Percentiles rank a stretch among this genome's conserved stretches.
Conservation (phyloP, 768 basidiomycete genomes). For the Pisolithus albus region DNA sequence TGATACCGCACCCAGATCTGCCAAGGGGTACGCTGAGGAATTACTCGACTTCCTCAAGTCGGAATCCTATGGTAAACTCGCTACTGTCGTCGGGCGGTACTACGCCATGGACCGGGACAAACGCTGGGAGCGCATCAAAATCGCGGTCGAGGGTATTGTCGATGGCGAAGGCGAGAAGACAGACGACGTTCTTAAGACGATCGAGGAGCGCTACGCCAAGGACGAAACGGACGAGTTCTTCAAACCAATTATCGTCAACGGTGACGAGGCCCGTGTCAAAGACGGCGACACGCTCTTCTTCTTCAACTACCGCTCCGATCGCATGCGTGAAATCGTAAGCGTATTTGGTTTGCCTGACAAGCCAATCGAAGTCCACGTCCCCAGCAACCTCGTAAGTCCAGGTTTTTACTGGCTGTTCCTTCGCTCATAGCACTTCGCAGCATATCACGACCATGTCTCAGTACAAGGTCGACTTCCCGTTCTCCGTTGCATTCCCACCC, state of each 20-base stretch:
- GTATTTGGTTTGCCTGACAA: slow-evolving; percentile 79
- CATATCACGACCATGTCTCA: slow-evolving; percentile 90
- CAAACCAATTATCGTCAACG: slow-evolving; percentile 87
- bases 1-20: slow-evolving; percentile 85
- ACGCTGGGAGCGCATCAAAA: slow-evolving; percentile 90
- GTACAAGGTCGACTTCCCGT: slow-evolving; percentile 89
- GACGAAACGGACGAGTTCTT: slow-evolving; percentile 93
- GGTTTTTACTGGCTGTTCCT: not conserved
- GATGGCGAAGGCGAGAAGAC: slow-evolving; percentile 58
- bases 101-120: slow-evolving; percentile 98
- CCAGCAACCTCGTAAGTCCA: slow-evolving; percentile 64
- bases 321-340: slow-evolving; percentile 85
- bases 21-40: slow-evolving; percentile 69
- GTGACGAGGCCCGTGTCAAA: slow-evolving; percentile 72
- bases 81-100: slow-evolving; percentile 84
- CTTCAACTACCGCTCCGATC: slow-evolving; percentile 97
- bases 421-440: slow-evolving; percentile 28
- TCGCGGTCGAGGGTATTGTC: slow-evolving; percentile 81
- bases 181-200: slow-evolving; percentile 52
- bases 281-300: slow-evolving; percentile 88
- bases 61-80: slow-evolving; percentile 71
- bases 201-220: slow-evolving; percentile 71
- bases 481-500: slow-evolving; percentile 89
- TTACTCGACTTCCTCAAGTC: slow-evolving; percentile 72
- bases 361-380: slow-evolving; percentile 76